Percentiles rank a stretch among this genome's conserved stretches.
phyloP scores from a whole-genome alignment of 2,329 filamentous ascomycete genomes.

The Cordyceps javanica region DNA sequence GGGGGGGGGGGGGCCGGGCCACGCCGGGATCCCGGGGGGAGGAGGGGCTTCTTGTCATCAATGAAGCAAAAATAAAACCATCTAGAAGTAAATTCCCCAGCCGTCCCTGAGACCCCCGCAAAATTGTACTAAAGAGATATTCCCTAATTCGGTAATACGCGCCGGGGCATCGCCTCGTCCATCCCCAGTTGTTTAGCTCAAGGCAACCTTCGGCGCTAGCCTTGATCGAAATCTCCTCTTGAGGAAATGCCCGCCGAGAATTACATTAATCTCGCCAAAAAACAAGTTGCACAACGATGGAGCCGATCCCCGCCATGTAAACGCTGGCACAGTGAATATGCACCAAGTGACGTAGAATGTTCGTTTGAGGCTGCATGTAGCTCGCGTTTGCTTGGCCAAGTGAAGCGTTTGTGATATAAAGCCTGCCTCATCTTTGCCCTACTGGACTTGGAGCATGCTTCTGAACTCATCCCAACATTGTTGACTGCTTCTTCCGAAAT shows the following conservation, averaged over 20 bases:
- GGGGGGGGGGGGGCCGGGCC: no score
- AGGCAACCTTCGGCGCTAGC: constrained; percentile 7
- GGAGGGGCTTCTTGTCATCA: no score
- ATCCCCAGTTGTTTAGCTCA: background rate
- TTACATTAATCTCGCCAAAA: background rate
- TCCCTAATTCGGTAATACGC: background rate
- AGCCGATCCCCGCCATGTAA: background rate
- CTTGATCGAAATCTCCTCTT: constrained; percentile 1
- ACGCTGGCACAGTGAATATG: background rate
- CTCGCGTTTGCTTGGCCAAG: background rate
- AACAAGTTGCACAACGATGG: background rate
- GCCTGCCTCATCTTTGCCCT: background rate
- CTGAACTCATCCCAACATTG: background rate
- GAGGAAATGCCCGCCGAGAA: constrained; percentile 8
- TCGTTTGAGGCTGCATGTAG: background rate
- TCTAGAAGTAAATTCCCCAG: background rate
- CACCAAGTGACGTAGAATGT: background rate
- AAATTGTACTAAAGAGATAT: background rate
- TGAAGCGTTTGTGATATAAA: background rate
- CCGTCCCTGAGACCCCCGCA: no score
- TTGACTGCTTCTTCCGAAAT: no score
- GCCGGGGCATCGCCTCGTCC: background rate
- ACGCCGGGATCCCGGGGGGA: no score
- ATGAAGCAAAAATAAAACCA: no score
- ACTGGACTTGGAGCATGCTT: no score